phyloP scores from a whole-genome alignment of 2,329 filamentous ascomycete species.

The Pseudopithomyces maydicus region DNA sequence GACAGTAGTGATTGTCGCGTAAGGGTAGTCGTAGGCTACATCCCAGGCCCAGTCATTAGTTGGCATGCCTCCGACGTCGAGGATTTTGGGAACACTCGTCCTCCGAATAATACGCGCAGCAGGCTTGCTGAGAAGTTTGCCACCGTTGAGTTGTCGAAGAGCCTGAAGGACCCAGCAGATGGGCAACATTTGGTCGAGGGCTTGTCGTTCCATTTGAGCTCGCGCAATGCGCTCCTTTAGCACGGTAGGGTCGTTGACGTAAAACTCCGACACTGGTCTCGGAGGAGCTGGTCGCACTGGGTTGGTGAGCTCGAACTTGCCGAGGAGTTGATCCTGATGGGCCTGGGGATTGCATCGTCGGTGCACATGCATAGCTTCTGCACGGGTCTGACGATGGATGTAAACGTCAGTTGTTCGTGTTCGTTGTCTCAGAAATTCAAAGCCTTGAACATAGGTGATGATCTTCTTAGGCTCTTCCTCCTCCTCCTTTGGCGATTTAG shows the following conservation, averaged over 20 bases:
- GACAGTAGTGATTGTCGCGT: conserved; percentile 86
- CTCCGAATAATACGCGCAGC: conserved; percentile 52
- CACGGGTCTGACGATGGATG: conserved; percentile 81
- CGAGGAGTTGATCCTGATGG: conserved; percentile 81
- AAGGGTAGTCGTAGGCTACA: conserved; percentile 82
- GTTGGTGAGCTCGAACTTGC: conserved; percentile 77
- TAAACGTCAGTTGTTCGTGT: conserved; percentile 76
- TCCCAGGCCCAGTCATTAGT: conserved; percentile 97
- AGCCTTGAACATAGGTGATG: conserved; percentile 86
- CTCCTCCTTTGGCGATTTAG: conserved; percentile 30
- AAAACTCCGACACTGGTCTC: conserved; percentile 53
- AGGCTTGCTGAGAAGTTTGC: conserved; percentile 61
- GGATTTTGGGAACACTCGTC: conserved; percentile 69
- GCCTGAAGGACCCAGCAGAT: conserved; percentile 68
- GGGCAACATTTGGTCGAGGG: conserved; percentile 70
- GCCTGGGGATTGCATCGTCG: conserved; percentile 73
- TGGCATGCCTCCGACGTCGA: conserved; percentile 85
- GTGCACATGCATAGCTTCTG: conserved; percentile 84
- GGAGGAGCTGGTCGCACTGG: conserved; percentile 49
- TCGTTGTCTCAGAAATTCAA: conserved; percentile 73
- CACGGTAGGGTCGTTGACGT: conserved; percentile 61
- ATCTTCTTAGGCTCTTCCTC: conserved; percentile 54
- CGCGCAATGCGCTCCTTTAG: conserved; percentile 60
- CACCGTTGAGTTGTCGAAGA: conserved; percentile 63
- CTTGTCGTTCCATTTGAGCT: conserved; percentile 78